A percentile compares a stretch with the other conserved stretches of the same genome.
These are phyloP conservation scores for Schoenoplectus tabernaemontani DNA, from an alignment of 202 grass and related monocot genomes.

Conservation along the genomic window DNA sequence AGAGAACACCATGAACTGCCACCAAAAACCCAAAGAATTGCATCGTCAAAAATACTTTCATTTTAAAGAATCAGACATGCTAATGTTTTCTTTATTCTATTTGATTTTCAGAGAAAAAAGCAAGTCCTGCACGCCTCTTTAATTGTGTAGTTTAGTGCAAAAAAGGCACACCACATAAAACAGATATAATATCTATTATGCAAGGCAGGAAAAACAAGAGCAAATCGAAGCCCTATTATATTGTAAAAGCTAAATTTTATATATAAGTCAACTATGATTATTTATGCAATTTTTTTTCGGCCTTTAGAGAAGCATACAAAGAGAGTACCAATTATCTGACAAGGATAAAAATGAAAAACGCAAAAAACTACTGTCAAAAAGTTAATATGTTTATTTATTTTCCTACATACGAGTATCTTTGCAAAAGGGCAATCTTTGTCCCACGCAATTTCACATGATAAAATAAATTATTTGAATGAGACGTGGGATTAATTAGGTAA, in stretches of 20 bases:
- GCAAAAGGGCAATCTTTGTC: neutral
- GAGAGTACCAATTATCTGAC: neutral
- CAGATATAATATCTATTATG: too few species aligned
- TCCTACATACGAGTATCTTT: neutral
- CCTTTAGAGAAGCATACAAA: neutral
- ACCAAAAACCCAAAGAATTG: neutral
- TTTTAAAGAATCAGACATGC: too few species aligned
- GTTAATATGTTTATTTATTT: neutral
- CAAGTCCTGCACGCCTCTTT: too few species aligned
- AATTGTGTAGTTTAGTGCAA: too few species aligned
- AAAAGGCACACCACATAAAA: too few species aligned
- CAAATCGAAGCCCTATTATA: too few species aligned
- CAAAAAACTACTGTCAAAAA: neutral
- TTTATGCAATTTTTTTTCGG: neutral
- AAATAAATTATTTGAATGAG: neutral
- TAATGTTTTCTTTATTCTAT: too few species aligned
- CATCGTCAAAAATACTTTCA: neutral
- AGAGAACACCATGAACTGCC: conserved; percentile 93
- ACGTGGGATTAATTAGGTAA: neutral
- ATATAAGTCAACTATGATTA: neutral
- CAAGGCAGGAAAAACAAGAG: too few species aligned
- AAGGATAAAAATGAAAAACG: neutral
- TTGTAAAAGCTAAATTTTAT: neutral
- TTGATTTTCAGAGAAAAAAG: too few species aligned
- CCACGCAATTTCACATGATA: neutral